Evolutionary conservation across 225 moss, liverwort and hornwort genomes (phyloP), one percentile per base, ranked within the genome.

Genomic region (Asterella californica): DNA sequence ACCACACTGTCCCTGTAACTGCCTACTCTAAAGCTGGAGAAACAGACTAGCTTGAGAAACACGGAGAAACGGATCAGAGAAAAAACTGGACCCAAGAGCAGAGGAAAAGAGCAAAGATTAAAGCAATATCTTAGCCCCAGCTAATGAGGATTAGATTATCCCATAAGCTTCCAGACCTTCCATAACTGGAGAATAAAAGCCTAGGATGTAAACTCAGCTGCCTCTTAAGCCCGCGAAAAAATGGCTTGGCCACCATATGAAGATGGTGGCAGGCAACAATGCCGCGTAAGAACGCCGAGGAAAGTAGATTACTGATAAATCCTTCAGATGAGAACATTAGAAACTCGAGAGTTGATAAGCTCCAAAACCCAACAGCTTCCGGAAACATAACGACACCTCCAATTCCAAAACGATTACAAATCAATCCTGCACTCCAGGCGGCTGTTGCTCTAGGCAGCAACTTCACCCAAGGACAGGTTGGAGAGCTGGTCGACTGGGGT

Each of bases 401-500:
- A 42, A 70, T 68, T 34, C 77, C 57, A 77, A 72, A 66, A 64
- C 66, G 14, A 48, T 2, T 36, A 33, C 0, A 57, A 84, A 27
- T 24, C 70, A 30, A 46, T 50, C 69, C 55, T 59, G 76, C 62
- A 50, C 49, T 68, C 4, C 11, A 49, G 34, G 38, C 9, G 34
- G 38, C 68, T 64, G 68, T 0, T 5, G 25, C 22, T 30, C 79
- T 62, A 86, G 5, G 84, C 82, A 2, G 84, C 72, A 74, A 84
- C 87, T 79, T 94, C 93, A 67, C 72, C 72, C 68, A 94, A 84
- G 50, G 83, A 86, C 4, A 96, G 91, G 67, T 75, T 88, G 27
- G 84, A 85, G 65, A 96, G 91, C 91, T 96, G 93, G 46, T 96
- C 96, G 5, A 82, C 61, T 52, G 96, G 94, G 62, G 87, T 50